Evolutionary conservation across 495 filamentous ascomycete genomes (phyloP).

Genomic region (Penicillium verhagenii): DNA sequence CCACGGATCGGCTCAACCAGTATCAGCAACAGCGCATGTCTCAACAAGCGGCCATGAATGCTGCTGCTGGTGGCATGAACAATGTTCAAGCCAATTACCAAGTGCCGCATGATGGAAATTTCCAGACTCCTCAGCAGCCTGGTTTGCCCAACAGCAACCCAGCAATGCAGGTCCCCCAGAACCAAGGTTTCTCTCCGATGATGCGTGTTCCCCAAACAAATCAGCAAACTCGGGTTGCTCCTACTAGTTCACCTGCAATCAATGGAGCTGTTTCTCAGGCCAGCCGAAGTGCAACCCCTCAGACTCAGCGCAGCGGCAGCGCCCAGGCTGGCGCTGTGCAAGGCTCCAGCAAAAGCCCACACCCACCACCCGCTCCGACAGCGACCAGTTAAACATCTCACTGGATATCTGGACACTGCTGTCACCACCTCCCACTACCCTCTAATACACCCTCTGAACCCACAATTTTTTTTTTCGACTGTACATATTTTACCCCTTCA

Average conservation of each 20-base stretch:
- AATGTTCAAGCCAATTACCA: slow-evolving; percentile 41
- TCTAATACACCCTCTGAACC: slow-evolving; percentile 2
- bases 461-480: slow-evolving; percentile 24
- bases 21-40: slow-evolving; percentile 54
- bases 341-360: slow-evolving; percentile 43
- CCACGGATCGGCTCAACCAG: slow-evolving; percentile 57
- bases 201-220: slow-evolving; percentile 64
- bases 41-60: slow-evolving; percentile 62
- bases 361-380: slow-evolving; percentile 45
- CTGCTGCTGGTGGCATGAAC: slow-evolving; percentile 56
- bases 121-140: slow-evolving; percentile 34
- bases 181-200: slow-evolving; percentile 72
- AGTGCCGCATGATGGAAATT: slow-evolving; percentile 41
- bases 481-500: slow-evolving; percentile 38
- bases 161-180: slow-evolving; percentile 46
- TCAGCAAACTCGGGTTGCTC: slow-evolving; percentile 42
- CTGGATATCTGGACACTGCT: neutral
- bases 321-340: slow-evolving; percentile 37
- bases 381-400: slow-evolving; percentile 27
- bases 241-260: slow-evolving; percentile 41
- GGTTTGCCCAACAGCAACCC: slow-evolving; percentile 33
- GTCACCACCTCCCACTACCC: neutral
- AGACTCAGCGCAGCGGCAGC: slow-evolving; percentile 49
- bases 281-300: slow-evolving; percentile 50
- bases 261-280: slow-evolving; percentile 39